phyloP scores from a whole-genome alignment of 305 asterid genomes.

The Fraxinus nigra region DNA sequence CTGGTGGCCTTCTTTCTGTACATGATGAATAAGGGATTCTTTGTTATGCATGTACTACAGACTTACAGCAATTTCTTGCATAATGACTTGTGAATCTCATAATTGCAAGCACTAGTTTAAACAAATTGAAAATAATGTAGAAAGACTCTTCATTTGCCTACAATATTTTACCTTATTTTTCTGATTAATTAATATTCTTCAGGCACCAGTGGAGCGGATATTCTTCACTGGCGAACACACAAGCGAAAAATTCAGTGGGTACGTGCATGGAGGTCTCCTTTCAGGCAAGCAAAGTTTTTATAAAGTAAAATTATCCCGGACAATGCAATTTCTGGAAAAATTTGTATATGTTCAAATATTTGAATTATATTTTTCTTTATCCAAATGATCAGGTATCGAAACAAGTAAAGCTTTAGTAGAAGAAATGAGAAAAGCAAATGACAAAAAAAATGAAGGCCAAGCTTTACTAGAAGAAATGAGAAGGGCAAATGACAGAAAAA shows the following conservation, averaged over 20 bases:
- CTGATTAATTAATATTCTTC: slow-evolving; percentile 7
- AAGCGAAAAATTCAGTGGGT: slow-evolving; percentile 76
- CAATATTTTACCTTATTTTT: background rate
- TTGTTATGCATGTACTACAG: no score
- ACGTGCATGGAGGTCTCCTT: slow-evolving; percentile 88
- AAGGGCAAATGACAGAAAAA: slow-evolving; percentile 25
- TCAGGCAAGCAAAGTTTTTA: slow-evolving; percentile 43
- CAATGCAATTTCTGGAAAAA: background rate
- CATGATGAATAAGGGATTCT: no score
- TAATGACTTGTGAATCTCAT: no score
- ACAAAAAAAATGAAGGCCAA: slow-evolving; percentile 30
- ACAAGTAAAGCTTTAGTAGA: slow-evolving; percentile 56
- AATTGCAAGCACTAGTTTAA: no score
- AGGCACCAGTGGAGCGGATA: slow-evolving; percentile 87
- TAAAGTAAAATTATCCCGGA: background rate
- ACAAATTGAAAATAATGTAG: background rate
- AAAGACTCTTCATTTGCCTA: background rate
- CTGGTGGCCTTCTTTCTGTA: no score
- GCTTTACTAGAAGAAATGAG: slow-evolving; percentile 57
- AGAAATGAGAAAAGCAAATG: slow-evolving; percentile 40
- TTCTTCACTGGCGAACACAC: slow-evolving; percentile 94
- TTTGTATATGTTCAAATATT: background rate
- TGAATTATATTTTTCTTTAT: background rate
- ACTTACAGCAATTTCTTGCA: no score
- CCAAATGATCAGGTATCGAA: slow-evolving; percentile 57